These are phyloP conservation scores for Gnomoniopsis sp. DNA, from an alignment of 2,329 filamentous ascomycete genomes.

Conservation along the genomic window DNA sequence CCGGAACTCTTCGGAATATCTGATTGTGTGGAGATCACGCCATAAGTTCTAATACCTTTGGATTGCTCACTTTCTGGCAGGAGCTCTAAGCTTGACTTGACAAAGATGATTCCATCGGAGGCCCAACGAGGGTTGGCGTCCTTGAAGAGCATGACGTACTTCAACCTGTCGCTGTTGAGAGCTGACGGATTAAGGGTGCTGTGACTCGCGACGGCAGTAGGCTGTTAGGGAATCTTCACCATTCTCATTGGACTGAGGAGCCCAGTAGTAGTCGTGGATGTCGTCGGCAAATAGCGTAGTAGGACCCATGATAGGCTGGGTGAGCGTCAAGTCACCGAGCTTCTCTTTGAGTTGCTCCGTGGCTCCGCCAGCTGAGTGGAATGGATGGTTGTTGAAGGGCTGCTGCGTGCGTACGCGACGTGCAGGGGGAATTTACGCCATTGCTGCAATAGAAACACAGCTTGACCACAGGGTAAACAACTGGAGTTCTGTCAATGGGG, in stretches of 20 bases:
- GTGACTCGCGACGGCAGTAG: not conserved
- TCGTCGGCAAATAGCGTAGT: not conserved
- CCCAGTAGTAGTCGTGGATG: not conserved
- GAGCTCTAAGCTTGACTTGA: not conserved
- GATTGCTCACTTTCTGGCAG: not conserved
- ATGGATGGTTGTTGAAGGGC: not conserved
- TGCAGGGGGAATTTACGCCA: not conserved
- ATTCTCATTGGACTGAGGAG: not conserved
- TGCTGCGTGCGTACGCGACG: not conserved
- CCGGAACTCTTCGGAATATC: no score
- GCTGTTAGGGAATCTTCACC: no score
- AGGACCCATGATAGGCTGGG: not conserved
- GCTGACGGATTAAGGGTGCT: not conserved
- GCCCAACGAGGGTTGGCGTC: not conserved
- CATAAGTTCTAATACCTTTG: not conserved
- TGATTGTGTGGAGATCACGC: no score
- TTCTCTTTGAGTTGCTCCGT: not conserved
- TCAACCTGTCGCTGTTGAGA: not conserved
- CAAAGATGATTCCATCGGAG: not conserved
- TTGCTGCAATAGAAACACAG: not conserved
- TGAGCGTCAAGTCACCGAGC: not conserved
- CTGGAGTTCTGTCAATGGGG: no score
- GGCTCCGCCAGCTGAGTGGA: not conserved
- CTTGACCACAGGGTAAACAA: no score
- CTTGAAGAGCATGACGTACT: not conserved